phyloP scores from a whole-genome alignment of 116 monocot species.

The Papilionanthe hybrid region DNA sequence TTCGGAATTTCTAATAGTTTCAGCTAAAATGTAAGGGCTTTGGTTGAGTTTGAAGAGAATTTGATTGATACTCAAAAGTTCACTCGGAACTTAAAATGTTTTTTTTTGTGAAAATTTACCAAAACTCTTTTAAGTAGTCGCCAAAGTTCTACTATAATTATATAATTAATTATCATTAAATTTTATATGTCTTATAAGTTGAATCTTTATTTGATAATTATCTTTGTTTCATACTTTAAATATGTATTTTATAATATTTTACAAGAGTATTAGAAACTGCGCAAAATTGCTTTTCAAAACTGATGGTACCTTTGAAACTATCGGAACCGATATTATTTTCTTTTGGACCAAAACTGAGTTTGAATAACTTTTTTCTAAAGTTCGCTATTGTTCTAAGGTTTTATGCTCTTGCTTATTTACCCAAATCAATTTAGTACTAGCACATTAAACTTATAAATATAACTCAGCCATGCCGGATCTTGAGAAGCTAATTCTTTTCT shows the following conservation, averaged over 20 bases:
- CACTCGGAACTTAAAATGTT: neutral
- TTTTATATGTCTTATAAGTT: neutral
- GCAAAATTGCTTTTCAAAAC: neutral
- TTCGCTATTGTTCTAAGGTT: neutral
- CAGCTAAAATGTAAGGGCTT: no score
- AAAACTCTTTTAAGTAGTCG: neutral
- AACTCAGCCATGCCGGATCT: neutral
- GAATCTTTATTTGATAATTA: neutral
- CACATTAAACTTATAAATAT: neutral
- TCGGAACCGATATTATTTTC: neutral
- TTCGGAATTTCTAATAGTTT: neutral
- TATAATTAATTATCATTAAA: neutral
- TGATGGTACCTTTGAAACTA: neutral
- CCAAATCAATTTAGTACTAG: neutral
- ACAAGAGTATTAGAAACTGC: neutral
- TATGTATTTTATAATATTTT: neutral
- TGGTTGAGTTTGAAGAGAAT: no score
- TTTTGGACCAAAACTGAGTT: neutral
- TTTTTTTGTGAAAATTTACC: neutral
- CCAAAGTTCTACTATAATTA: neutral
- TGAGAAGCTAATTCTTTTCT: neutral
- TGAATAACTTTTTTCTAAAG: neutral
- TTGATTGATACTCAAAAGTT: no score
- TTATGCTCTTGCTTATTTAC: neutral
- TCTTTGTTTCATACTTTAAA: neutral